Evolutionary conservation across 2,329 filamentous ascomycete species (phyloP), one percentile per base, ranked within the genome.

Genomic region (Aspergillus tamarii): DNA sequence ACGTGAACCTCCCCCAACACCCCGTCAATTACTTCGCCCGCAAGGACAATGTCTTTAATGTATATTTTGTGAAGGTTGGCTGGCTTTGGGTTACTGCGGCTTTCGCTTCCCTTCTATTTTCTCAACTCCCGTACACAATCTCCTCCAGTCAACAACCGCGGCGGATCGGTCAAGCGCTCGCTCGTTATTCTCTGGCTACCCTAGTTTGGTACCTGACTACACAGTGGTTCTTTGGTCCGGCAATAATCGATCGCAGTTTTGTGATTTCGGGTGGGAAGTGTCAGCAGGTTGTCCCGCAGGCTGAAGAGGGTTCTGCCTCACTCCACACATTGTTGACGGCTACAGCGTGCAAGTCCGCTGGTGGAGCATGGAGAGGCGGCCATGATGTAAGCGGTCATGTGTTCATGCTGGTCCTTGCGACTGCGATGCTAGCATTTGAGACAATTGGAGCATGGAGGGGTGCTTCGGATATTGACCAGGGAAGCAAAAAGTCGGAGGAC

Each of bases 331-430:
- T 89, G 65, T 81, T 93, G 50, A 94, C 91, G 1, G 89, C 90
- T 1, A 88, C 90, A 5, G 91, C 92, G 50, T 99, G 95, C 76
- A 95, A 92, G 80, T 84, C 89, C 4, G 87, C 88, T 0, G 94
- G 94, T 8, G 94, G 95, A 0, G 82, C 84, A 60, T 99, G 95
- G 95, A 87, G 84, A 63, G 95, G 95, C n/a, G 95, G 95, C 0
- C 93, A 98, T 78, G 95, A 99, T 78, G 94, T 99, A 70, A 95
- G 91, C 65, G 95, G 95, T 0, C 95, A 98, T 78, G 93, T 97
- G 4, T 97, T 99, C 74, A 81, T 99, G 81, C 84, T 99, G 56
- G 93, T 96, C 8, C 82, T 97, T 48, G 92, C 92, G 4, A 94
- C 90, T 62, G 88, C 88, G 55, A 91, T 97, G 73, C 81, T 98